Percentiles rank a stretch among this genome's conserved stretches.
Evolutionary conservation across 805 yeast genomes (phyloP).

Genomic region (Nakazawaea siamensis): DNA sequence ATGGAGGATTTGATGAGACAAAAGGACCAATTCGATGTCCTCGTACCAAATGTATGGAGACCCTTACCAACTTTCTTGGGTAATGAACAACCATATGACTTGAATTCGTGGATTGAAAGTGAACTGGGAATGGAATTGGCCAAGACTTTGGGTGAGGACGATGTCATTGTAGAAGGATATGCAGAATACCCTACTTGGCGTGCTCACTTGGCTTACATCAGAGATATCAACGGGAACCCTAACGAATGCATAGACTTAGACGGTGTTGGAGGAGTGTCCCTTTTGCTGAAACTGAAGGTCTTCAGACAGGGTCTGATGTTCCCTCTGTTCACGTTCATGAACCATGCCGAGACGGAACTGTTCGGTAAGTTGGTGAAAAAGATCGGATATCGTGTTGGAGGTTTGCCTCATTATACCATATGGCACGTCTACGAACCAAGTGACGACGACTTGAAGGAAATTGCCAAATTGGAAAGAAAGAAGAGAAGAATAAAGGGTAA

Average conservation of each 20-base stretch:
- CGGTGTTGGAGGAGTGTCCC: slow-evolving; percentile 86
- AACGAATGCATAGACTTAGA: slow-evolving; percentile 63
- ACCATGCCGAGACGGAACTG: slow-evolving; percentile 86
- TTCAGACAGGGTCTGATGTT: slow-evolving; percentile 76
- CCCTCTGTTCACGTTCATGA: slow-evolving; percentile 77
- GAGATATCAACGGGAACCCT: slow-evolving; percentile 53
- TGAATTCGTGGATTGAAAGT: slow-evolving; percentile 94
- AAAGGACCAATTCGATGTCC: slow-evolving; percentile 51
- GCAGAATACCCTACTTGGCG: slow-evolving; percentile 85
- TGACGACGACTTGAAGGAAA: slow-evolving; percentile 69
- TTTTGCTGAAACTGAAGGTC: slow-evolving; percentile 63
- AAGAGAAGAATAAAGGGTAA: slow-evolving; percentile 5
- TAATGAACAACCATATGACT: slow-evolving; percentile 88
- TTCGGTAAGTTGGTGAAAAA: slow-evolving; percentile 74
- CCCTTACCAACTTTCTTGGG: slow-evolving; percentile 91
- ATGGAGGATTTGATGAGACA: slow-evolving; percentile 66
- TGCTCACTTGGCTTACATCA: slow-evolving; percentile 68
- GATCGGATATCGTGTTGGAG: slow-evolving; percentile 80
- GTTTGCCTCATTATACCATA: slow-evolving; percentile 80
- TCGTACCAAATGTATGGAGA: slow-evolving; percentile 92
- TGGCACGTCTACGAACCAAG: slow-evolving; percentile 92
- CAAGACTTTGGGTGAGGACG: slow-evolving; percentile 59
- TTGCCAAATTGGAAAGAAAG: slow-evolving; percentile 48
- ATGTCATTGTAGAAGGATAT: slow-evolving; percentile 83
- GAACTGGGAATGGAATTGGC: slow-evolving; percentile 69